Base-by-base conservation (phyloP, 2,329 filamentous ascomycete species). In the Acephala macrosclerotiorum region DNA sequence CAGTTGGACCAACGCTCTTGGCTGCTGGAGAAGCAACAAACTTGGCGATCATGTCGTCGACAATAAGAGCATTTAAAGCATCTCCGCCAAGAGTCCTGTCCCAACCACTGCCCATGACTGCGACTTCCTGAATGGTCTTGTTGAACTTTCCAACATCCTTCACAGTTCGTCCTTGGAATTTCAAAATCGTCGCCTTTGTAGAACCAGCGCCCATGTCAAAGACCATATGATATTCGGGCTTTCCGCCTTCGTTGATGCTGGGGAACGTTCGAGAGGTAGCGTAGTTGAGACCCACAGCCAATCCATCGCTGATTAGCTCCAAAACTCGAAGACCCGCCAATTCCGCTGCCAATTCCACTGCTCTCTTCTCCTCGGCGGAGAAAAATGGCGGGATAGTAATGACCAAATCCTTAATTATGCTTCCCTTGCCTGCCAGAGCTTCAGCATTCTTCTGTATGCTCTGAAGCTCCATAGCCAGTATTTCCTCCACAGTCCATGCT, bases 161-260 rank as follows among this genome's bases (percentile, higher is more conserved):
- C 68, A 98, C 90, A 1, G 86, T 89, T 72, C 91, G 90, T 76
- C 92, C 91, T 79, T 97, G 94, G 81, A 99, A 97, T 74, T 90
- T 91, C 77, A 99, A 81, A 60, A 99, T 83, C 7, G 94, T 96
- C 4, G 95, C 95, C 73, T 93, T 97, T 36, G 95, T 92, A 55
- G 93, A 97, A 4, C 96, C 96, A 71, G 96, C 94, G 71, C 96
- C 96, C 94, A 99, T 98, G 77, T 99, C 96, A 76, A 96, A 99
- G 35, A 99, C 88, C 77, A 99, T 81, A 80, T 99, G 93, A 73
- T 94, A 88, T 79, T 99, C 96, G 0, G 96, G 91, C 81, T 94
- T 94, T 70, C 87, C 91, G 62, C 93, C 93, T 61, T 96, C 90
- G 63, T 88, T 91, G 66, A 96, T 84, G 73, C 88, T 93, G 42